Base-by-base conservation (phyloP, 2,329 filamentous ascomycete species). In the Fusarium palustre region DNA sequence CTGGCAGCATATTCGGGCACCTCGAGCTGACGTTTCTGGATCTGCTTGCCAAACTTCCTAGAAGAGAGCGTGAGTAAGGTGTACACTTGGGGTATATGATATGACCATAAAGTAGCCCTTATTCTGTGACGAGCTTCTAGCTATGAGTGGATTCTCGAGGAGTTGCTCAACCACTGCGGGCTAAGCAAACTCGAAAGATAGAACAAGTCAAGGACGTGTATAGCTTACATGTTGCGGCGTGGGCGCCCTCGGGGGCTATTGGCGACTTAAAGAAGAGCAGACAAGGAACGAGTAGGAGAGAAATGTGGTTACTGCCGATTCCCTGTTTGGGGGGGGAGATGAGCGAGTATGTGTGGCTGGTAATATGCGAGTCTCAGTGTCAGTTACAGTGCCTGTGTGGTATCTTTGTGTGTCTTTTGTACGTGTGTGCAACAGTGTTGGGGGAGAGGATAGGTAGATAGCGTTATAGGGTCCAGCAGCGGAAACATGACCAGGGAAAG, bases 41-140 rank as follows among this genome's bases (percentile, higher is more conserved):
- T 97, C 80, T 97, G 93, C 86, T 99, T 99, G 81, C 96, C 96
- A 85, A 99, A 99, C 88, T 99, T 99, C 96, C 95, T 99, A 76
- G 68, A 62, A 54, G 12, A 53, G 45, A 58, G 36, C 20, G 56
- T 67, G 49, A 74, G 66, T 43, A 55, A 50, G 31, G 25, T 55
- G 62, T 46, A 52, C 49, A 41, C 36, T 68, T 16, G 9, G 34
- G 25, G 50, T 39, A 42, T 41, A 25, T 47, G 34, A 20, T 22
- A 57, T 55, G 42, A 42, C n/a, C 33, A 30, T n/a, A 31, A 41
- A 55, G 54, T 50, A 38, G 41, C 43, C 38, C 20, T 58, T 43
- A 28, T 45, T 54, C 47, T 45, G 20, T 20, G 41, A 66, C 41
- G 34, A 52, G 30, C 18, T 42, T 53, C 30, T 34, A 46, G 63